A percentile compares a stretch with the other conserved stretches of the same genome.
Conservation (phyloP, 1,284 basidiomycete genomes). For the Erythrobasidium hasegawianum region DNA sequence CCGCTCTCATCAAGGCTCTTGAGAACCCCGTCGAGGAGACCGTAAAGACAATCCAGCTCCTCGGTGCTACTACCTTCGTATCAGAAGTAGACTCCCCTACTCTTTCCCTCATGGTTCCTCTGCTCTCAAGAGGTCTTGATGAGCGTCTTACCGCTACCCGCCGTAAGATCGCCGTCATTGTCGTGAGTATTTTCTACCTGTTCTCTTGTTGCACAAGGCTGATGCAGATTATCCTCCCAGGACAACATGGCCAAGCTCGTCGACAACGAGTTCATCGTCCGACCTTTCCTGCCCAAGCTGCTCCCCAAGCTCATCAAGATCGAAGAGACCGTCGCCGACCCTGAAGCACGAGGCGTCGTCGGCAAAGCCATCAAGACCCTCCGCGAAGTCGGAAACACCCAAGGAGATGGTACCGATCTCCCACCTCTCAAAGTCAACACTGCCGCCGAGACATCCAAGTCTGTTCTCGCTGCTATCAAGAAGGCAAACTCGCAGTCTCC, state of each 20-base stretch:
- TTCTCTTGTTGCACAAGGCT: background rate
- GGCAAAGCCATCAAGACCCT: conserved; percentile 85
- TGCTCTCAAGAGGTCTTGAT: conserved; percentile 88
- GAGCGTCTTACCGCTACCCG: conserved; percentile 94
- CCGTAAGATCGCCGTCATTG: conserved; percentile 94
- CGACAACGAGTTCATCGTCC: conserved; percentile 88
- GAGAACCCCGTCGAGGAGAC: conserved; percentile 99
- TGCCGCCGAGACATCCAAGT: conserved; percentile 60
- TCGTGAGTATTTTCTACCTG: conserved; percentile 46
- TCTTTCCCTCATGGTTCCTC: conserved; percentile 97
- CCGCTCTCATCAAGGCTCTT: conserved; percentile 91
- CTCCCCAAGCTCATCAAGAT: conserved; percentile 93
- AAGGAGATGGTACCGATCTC: conserved; percentile 82
- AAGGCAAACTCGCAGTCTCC: conserved; percentile 60
- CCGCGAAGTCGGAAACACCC: conserved; percentile 85
- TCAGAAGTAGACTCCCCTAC: conserved; percentile 99
- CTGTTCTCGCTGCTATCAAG: conserved; percentile 74
- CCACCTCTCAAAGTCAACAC: conserved; percentile 75
- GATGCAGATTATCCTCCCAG: conserved; percentile 6
- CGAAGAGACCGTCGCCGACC: conserved; percentile 85
- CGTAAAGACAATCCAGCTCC: conserved; percentile 88
- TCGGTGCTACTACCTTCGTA: conserved; percentile 99
- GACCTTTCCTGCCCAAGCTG: conserved; percentile 92
- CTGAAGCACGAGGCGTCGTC: conserved; percentile 87
- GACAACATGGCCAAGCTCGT: conserved; percentile 99